These are phyloP conservation scores for Mycena indigotica DNA, from an alignment of 768 basidiomycete species.

Conservation along the genomic window DNA sequence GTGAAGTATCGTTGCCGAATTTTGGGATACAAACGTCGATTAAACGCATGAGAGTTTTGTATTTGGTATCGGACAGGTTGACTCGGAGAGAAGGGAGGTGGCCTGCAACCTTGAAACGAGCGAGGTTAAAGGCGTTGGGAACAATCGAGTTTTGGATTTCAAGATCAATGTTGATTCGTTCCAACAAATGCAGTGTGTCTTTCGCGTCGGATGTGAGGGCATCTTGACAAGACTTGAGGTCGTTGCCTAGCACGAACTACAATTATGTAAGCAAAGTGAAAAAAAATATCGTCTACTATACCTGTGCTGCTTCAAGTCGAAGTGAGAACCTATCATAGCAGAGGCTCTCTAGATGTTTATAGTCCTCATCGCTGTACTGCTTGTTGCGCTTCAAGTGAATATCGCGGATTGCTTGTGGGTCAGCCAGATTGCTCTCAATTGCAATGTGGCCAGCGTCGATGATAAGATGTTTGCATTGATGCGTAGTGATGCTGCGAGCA, in stretches of 20 bases:
- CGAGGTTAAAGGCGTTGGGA: slow-evolving; percentile 75
- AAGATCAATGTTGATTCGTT: slow-evolving; percentile 88
- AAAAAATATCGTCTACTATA: slow-evolving; percentile 33
- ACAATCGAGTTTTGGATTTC: slow-evolving; percentile 93
- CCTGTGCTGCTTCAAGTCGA: slow-evolving; percentile 87
- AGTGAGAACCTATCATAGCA: slow-evolving; percentile 95
- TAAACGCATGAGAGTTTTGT: slow-evolving; percentile 88
- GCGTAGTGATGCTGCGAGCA: slow-evolving; percentile 65
- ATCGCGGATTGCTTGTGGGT: slow-evolving; percentile 75
- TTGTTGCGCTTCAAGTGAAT: slow-evolving; percentile 83
- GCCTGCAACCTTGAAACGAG: slow-evolving; percentile 89
- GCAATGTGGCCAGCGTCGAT: slow-evolving; percentile 97
- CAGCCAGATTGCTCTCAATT: slow-evolving; percentile 86
- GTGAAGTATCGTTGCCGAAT: slow-evolving; percentile 53
- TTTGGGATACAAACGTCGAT: slow-evolving; percentile 89
- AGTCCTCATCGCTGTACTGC: slow-evolving; percentile 87
- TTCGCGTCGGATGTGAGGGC: slow-evolving; percentile 64
- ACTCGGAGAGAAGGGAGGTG: slow-evolving; percentile 84
- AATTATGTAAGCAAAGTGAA: slow-evolving; percentile 40
- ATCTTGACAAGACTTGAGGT: slow-evolving; percentile 76
- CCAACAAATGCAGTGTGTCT: slow-evolving; percentile 81
- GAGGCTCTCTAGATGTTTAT: slow-evolving; percentile 78
- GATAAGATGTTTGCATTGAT: slow-evolving; percentile 81
- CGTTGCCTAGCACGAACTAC: slow-evolving; percentile 88
- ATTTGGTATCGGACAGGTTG: slow-evolving; percentile 89